phyloP scores from a whole-genome alignment of 352 stramenopile species.

The Phytophthora megakarya region DNA sequence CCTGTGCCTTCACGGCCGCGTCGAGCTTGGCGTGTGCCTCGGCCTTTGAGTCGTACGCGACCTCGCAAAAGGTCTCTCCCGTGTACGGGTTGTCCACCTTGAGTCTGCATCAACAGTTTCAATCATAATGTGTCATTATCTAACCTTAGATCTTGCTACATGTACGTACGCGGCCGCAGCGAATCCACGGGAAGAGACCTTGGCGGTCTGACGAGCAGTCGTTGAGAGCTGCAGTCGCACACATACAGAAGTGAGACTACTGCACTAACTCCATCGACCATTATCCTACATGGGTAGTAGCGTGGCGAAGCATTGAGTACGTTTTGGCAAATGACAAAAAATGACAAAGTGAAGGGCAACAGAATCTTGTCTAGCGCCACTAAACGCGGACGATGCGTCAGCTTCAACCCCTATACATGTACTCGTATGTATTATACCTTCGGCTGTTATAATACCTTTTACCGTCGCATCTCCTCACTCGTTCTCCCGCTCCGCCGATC shows the following conservation, averaged over 20 bases:
- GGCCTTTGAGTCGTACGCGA: constrained; percentile 59
- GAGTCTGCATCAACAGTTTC: constrained; percentile 37
- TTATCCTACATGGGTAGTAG: constrained; percentile 23
- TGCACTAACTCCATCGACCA: neutral
- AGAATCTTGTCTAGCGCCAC: constrained; percentile 24
- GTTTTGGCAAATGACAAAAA: constrained; percentile 15
- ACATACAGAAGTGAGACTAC: neutral
- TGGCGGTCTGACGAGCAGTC: constrained; percentile 19
- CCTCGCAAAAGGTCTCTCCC: constrained; percentile 62
- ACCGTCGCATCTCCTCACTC: constrained; percentile 15
- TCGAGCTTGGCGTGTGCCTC: constrained; percentile 66
- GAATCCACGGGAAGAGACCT: constrained; percentile 32
- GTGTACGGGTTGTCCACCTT: constrained; percentile 84
- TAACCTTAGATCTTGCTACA: neutral
- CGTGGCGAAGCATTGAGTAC: constrained; percentile 32
- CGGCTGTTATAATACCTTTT: no score
- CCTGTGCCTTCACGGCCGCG: constrained; percentile 56
- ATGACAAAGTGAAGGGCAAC: constrained; percentile 27
- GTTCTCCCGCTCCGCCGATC: constrained; percentile 17
- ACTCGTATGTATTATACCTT: no score
- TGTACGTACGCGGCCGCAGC: constrained; percentile 40
- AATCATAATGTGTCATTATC: neutral
- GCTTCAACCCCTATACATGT: constrained; percentile 14
- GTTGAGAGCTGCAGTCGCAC: constrained; percentile 22
- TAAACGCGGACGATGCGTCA: constrained; percentile 20